Percentiles rank a stretch among this genome's conserved stretches.
phyloP scores from a whole-genome alignment of 768 basidiomycete genomes.

The Naganishia vaughanmartiniae region DNA sequence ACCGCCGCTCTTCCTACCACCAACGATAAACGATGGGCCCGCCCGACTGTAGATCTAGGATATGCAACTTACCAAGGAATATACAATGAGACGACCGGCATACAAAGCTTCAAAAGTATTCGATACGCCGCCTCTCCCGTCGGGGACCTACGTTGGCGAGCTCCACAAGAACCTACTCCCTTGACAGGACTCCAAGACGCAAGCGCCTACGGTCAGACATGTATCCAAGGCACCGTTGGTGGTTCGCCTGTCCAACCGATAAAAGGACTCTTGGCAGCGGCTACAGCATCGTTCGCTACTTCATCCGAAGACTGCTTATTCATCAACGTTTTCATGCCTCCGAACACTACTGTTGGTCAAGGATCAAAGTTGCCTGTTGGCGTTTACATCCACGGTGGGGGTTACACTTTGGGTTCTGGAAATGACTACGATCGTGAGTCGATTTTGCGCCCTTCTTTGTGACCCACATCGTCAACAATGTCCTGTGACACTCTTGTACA shows the following conservation, averaged over 20 bases:
- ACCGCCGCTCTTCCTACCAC: neutral
- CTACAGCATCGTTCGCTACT: neutral
- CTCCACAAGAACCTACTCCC: neutral
- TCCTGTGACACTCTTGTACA: neutral
- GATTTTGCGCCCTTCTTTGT: too few species aligned
- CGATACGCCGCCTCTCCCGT: slow-evolving; percentile 59
- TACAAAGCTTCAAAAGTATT: slow-evolving; percentile 55
- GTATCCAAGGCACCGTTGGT: slow-evolving; percentile 18
- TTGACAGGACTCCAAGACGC: slow-evolving; percentile 13
- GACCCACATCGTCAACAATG: neutral
- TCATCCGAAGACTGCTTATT: slow-evolving; percentile 46
- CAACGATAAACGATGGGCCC: slow-evolving; percentile 19
- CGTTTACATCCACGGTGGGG: slow-evolving; percentile 45
- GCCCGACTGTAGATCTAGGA: slow-evolving; percentile 54
- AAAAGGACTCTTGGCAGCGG: neutral
- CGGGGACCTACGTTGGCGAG: slow-evolving; percentile 35
- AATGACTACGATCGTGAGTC: slow-evolving; percentile 25
- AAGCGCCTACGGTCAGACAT: neutral
- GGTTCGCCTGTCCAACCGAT: neutral
- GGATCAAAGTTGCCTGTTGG: slow-evolving; percentile 33
- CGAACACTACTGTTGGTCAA: slow-evolving; percentile 40
- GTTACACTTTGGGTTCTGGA: slow-evolving; percentile 40
- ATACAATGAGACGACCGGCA: slow-evolving; percentile 50
- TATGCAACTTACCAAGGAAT: slow-evolving; percentile 57
- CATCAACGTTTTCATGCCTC: slow-evolving; percentile 42